These are phyloP conservation scores for Microcyclospora tardicrescens DNA, from an alignment of 2,329 filamentous ascomycete genomes.

Conservation along the genomic window DNA sequence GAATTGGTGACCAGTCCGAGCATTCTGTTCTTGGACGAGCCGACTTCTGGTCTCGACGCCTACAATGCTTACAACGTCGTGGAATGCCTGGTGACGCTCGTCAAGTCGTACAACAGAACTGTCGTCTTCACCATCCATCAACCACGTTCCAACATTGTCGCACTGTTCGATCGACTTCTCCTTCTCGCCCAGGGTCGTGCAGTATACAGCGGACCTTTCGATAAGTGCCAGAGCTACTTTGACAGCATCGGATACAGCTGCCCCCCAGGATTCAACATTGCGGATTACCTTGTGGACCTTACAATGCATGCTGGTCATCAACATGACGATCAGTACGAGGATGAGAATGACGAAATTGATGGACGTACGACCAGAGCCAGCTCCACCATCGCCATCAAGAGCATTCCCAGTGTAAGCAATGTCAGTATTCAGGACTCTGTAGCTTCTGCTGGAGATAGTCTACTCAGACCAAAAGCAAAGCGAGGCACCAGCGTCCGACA, in stretches of 20 bases:
- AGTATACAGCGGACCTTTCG: slow-evolving; percentile 87
- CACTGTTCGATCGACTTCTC: slow-evolving; percentile 87
- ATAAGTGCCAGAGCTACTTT: slow-evolving; percentile 82
- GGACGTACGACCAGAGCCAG: slow-evolving; percentile 62
- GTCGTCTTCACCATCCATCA: slow-evolving; percentile 98
- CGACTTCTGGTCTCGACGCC: slow-evolving; percentile 88
- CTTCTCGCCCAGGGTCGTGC: slow-evolving; percentile 78
- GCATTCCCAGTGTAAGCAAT: slow-evolving; percentile 71
- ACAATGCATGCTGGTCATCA: slow-evolving; percentile 81
- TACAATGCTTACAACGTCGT: slow-evolving; percentile 98
- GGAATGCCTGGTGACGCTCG: slow-evolving; percentile 85
- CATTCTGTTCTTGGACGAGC: slow-evolving; percentile 93
- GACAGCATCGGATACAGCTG: slow-evolving; percentile 84
- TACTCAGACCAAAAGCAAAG: slow-evolving; percentile 52
- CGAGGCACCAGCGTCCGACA: slow-evolving; percentile 70
- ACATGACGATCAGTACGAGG: slow-evolving; percentile 41
- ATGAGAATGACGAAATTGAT: slow-evolving; percentile 46
- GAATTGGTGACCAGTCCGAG: slow-evolving; percentile 95
- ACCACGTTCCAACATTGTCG: slow-evolving; percentile 94
- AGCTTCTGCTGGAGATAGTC: slow-evolving; percentile 31
- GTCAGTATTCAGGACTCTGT: slow-evolving; percentile 48
- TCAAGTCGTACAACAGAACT: slow-evolving; percentile 92
- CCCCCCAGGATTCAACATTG: slow-evolving; percentile 95
- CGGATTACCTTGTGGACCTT: slow-evolving; percentile 90
- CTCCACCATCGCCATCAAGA: slow-evolving; percentile 80